Evolutionary conservation across 2,329 filamentous ascomycete species (phyloP), one percentile per base, ranked within the genome.

Genomic region (Pyricularia pennisetigena): DNA sequence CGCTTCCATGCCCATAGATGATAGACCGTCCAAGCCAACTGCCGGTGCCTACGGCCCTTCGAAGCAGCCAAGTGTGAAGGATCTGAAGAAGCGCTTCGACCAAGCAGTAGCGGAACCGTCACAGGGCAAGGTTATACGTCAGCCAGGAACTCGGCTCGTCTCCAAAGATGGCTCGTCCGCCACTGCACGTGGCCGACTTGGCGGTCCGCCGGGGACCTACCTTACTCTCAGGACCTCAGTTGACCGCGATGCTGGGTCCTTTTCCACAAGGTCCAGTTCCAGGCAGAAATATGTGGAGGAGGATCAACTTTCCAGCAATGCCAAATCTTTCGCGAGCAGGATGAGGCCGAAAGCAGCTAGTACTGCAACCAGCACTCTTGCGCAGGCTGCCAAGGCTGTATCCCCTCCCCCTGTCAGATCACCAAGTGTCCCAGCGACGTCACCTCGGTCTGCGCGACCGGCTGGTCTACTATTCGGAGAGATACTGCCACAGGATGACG

Each of bases 61-160:
- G 29, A 67, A 67, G 66, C 84, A 90, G 72, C 83, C 88, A n/a
- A 94, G 90, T 70, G 90, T 95, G 72, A 92, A 90, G 78, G 91
- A 95, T 75, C 82, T 95, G 70, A 88, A 91, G 74, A 92, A 89
- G 77, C 88, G 86, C 68, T 95, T 94, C 79, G 91, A 94, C 77
- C 87, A 89, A 74, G 87, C 77, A 64, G 71, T 74, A 28, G 68
- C 74, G 6, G 30, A 70, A 23, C 23, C 57, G 20, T 26, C 66
- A 8, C 41, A 67, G 28, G 26, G 26, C 6, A 54, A 29, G 49
- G 24, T 24, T n/a, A 68, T 23, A 64, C 69, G 64, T 49, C 64
- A 68, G 61, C 49, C 66, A 62, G 54, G 26, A 67, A 29, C 20
- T 16, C 54, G 16, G n/a, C 57, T 68, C 67, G 59, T 26, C 12